Percentiles rank a stretch among this genome's conserved stretches.
Evolutionary conservation across 768 basidiomycete species (phyloP).

Genomic region (Rhizopogon roseolus): DNA sequence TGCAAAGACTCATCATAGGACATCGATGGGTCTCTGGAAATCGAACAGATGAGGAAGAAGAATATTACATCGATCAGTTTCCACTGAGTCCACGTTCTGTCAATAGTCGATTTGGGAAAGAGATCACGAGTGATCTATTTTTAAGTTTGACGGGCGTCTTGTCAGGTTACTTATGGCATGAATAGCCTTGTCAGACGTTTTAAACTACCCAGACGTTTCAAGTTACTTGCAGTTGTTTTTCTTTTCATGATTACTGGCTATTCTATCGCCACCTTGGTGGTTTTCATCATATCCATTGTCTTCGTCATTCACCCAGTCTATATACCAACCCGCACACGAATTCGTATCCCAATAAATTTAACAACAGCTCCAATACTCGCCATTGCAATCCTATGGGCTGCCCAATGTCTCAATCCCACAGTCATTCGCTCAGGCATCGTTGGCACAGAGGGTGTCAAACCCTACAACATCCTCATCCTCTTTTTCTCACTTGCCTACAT

Average conservation of each 20-base stretch:
- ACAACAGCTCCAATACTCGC: constrained; percentile 51
- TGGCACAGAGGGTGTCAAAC: constrained; percentile 72
- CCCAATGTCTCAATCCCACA: constrained; percentile 40
- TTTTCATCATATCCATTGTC: constrained; percentile 50
- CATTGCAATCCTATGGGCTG: constrained; percentile 49
- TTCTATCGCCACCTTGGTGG: constrained; percentile 44
- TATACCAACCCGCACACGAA: constrained; percentile 32
- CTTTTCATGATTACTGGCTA: constrained; percentile 37
- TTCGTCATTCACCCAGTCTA: constrained; percentile 45
- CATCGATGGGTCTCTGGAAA: too few relatives aligned
- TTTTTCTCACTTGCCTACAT: constrained; percentile 93
- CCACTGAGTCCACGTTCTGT: too few relatives aligned
- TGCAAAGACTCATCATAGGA: too few relatives aligned
- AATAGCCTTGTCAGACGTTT: too few relatives aligned
- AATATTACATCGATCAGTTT: too few relatives aligned
- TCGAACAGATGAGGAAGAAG: too few relatives aligned
- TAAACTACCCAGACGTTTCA: too few relatives aligned
- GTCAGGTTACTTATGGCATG: too few relatives aligned
- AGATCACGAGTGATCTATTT: too few relatives aligned
- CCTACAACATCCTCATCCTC: constrained; percentile 89
- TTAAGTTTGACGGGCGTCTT: too few relatives aligned
- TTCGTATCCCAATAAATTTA: constrained; percentile 40
- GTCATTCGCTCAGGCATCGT: constrained; percentile 77
- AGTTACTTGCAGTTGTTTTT: too few relatives aligned
- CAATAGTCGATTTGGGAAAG: too few relatives aligned